Percentiles rank a stretch among this genome's conserved stretches.
phyloP scores from a whole-genome alignment of 2,329 filamentous ascomycete species.

The Calonectria hawksworthii region DNA sequence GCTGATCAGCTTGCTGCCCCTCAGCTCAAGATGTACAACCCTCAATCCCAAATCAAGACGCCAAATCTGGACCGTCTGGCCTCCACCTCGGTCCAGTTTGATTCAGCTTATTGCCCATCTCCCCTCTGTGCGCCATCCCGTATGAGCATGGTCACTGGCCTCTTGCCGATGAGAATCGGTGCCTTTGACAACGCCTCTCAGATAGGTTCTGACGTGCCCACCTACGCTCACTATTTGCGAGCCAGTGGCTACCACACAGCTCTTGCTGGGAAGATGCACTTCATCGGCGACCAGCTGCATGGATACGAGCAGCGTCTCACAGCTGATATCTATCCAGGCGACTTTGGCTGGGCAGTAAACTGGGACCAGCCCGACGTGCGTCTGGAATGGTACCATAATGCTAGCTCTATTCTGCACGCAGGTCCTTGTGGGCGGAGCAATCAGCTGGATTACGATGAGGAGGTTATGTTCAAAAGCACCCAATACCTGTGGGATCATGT shows the following conservation, averaged over 20 bases:
- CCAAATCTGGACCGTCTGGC: conserved; percentile 90
- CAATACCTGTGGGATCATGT: conserved; percentile 94
- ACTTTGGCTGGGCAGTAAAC: conserved; percentile 95
- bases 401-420: conserved; percentile 91
- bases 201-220: conserved; percentile 86
- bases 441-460: conserved; percentile 95
- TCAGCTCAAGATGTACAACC: conserved; percentile 91
- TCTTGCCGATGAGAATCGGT: conserved; percentile 90
- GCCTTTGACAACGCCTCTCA: conserved; percentile 93
- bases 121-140: conserved; percentile 92
- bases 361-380: conserved; percentile 92
- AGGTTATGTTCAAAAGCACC: conserved; percentile 91
- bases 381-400: conserved; percentile 97
- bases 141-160: conserved; percentile 94
- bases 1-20: conserved; percentile 95
- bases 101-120: conserved; percentile 96
- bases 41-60: conserved; percentile 89
- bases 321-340: conserved; percentile 93
- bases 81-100: conserved; percentile 86
- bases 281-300: conserved; percentile 93
- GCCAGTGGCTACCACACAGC: conserved; percentile 89
- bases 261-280: conserved; percentile 97
- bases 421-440: conserved; percentile 92
- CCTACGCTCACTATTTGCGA: conserved; percentile 92
- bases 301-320: conserved; percentile 94